Percentiles rank a stretch among this genome's conserved stretches.
Conservation (phyloP, 208 protist species). For the Acanthamoeba sp. region DNA sequence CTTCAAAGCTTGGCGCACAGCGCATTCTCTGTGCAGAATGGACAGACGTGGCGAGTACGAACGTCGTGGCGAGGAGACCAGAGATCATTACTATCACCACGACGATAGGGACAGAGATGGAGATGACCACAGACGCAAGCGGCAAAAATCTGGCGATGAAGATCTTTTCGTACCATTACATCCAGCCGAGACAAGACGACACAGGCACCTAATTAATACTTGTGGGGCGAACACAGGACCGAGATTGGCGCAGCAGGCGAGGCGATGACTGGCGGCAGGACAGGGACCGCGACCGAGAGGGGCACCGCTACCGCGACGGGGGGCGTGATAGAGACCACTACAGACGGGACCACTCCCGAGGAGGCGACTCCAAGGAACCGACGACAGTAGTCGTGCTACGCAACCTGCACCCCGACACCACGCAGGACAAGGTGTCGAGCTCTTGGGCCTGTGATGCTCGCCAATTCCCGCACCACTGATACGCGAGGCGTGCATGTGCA, state of each 20-base stretch:
- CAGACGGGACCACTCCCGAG: neutral
- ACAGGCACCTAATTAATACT: too few relatives aligned
- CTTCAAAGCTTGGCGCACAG: too few relatives aligned
- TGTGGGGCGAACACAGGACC: neutral
- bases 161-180: neutral
- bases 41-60: neutral
- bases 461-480: neutral
- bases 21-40: too few relatives aligned
- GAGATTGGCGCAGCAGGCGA: neutral
- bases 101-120: neutral
- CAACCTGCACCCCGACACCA: constrained; percentile 18
- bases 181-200: neutral
- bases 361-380: neutral
- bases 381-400: constrained; percentile 21
- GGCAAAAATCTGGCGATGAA: neutral
- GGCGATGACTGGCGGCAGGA: neutral
- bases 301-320: neutral
- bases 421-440: constrained; percentile 26
- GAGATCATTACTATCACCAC: neutral
- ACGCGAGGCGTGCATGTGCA: neutral
- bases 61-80: too few relatives aligned
- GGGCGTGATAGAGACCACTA: neutral
- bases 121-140: neutral
- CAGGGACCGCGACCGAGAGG: neutral
- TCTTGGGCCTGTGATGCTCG: neutral